Evolutionary conservation across 176 grass and related monocot species (phyloP), one percentile per base, ranked within the genome.

Genomic region (Rhynchospora pubera): DNA sequence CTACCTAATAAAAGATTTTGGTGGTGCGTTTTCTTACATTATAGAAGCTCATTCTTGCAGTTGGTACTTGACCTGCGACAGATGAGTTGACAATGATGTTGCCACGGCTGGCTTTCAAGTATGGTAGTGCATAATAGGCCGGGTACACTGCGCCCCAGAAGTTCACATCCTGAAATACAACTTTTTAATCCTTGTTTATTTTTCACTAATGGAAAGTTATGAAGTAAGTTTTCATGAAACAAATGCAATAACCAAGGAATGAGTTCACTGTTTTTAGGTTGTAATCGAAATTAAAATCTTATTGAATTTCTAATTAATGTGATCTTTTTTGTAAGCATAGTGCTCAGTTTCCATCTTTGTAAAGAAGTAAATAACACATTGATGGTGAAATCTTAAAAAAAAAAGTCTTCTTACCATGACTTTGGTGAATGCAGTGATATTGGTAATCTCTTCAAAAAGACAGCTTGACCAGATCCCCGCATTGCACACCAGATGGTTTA

Each of bases 141-240:
- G 92, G 92, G 47, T 94, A 94, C 0, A 91, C 85, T 8, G 89
- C 81, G 12, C 92, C 92, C 92, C 89, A 91, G 61, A 94, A 94
- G 24, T 94, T 94, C 42, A 94, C 85, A 22, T 89, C 92, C 92
- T 94, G 79, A 19, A 84, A 84, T 84, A 48, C 9, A 48, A 84
- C 28, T 18, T 56, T 44, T 57, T 72, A 59, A 21, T 28, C 52
- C 30, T 62, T 42, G 48, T 59, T 52, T 62, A 12, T 74, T 57
- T 9, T 52, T 75, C n/a, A 5, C 44, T 74, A 73, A 23, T 46
- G 43, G 39, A 2, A 51, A 73, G 18, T 21, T 0, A 2, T 3
- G 18, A 61, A 61, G 58, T 61, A 6, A 23, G 21, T 61, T 61
- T 21, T 61, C 58, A 23, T 57, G 16, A 57, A 57, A 57, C 15